Conservation (phyloP, 2,329 filamentous ascomycete genomes). For the Verticillium nonalfalfae region DNA sequence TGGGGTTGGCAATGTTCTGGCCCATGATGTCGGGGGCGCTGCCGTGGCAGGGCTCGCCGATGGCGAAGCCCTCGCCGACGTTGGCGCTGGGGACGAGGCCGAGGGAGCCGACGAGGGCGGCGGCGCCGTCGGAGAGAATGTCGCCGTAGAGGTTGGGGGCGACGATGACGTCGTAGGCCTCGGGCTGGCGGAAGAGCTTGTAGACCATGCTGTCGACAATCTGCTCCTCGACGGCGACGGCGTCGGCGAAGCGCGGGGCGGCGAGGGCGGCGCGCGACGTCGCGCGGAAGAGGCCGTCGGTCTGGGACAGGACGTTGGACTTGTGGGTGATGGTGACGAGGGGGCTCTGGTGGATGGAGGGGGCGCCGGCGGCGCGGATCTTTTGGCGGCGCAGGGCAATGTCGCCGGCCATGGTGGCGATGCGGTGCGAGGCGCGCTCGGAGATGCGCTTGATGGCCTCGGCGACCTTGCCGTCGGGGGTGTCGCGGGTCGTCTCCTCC, state of each 20-base stretch:
- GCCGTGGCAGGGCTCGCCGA: conserved; percentile 97
- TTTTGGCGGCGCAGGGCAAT: conserved; percentile 84
- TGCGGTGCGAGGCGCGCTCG: conserved; percentile 75
- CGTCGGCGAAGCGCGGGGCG: conserved; percentile 49
- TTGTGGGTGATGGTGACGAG: conserved; percentile 98
- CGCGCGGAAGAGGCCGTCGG: conserved; percentile 89
- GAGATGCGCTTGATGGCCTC: conserved; percentile 98
- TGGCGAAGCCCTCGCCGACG: conserved; percentile 88
- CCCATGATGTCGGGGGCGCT: conserved; percentile 95
- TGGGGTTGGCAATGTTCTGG: conserved; percentile 87
- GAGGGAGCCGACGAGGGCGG: conserved; percentile 78
- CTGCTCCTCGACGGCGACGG: conserved; percentile 80
- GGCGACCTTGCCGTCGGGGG: conserved; percentile 71
- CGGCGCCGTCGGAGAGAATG: conserved; percentile 91
- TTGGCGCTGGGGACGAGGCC: conserved; percentile 94
- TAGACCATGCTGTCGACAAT: conserved; percentile 99
- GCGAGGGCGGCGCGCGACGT: conserved; percentile 70
- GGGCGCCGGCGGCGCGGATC: conserved; percentile 55
- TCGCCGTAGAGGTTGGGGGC: conserved; percentile 97
- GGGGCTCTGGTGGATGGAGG: conserved; percentile 59
- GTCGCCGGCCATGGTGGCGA: conserved; percentile 88
- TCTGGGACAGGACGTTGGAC: conserved; percentile 93
- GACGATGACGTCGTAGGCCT: conserved; percentile 95
- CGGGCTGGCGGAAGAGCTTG: conserved; percentile 96
- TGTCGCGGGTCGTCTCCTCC: conserved; percentile 80